These are phyloP conservation scores for Lentinus polychrous DNA, from an alignment of 1,284 basidiomycete genomes.

Conservation along the genomic window DNA sequence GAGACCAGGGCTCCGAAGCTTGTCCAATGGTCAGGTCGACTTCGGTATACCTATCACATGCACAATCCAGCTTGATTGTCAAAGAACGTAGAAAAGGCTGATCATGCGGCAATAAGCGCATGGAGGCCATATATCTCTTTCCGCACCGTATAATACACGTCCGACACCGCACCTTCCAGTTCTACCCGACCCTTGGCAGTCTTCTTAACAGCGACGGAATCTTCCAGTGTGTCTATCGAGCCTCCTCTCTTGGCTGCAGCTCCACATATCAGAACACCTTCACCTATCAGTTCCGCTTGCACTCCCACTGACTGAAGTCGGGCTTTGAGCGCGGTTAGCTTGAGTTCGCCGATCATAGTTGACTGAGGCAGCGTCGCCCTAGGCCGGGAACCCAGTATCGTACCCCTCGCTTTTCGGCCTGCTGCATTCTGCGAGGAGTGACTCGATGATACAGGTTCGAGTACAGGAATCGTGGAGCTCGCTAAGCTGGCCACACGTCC, in stretches of 20 bases:
- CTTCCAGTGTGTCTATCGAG: constrained; percentile 46
- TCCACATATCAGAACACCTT: constrained; percentile 93
- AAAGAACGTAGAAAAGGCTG: constrained; percentile 8
- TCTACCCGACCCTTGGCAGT: constrained; percentile 77
- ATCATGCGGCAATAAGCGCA: constrained; percentile 71
- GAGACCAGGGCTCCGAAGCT: too few species aligned
- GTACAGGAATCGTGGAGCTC: constrained; percentile 67
- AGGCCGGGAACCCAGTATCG: constrained; percentile 55
- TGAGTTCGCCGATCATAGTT: constrained; percentile 93
- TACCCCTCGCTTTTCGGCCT: constrained; percentile 25
- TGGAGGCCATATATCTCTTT: constrained; percentile 85
- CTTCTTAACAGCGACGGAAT: constrained; percentile 85
- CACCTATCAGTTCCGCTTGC: constrained; percentile 87
- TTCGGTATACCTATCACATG: too few species aligned
- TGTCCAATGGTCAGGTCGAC: too few species aligned
- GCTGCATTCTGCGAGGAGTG: constrained; percentile 21
- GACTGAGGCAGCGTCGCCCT: constrained; percentile 67
- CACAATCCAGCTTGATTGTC: too few species aligned
- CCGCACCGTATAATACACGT: constrained; percentile 82
- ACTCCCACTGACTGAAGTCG: constrained; percentile 70
- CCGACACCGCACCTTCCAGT: constrained; percentile 83
- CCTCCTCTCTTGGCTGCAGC: constrained; percentile 44
- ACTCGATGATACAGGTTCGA: constrained; percentile 42
- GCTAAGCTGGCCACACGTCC: constrained; percentile 79
- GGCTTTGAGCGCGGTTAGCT: constrained; percentile 79